A percentile compares a stretch with the other conserved stretches of the same genome.
Conservation (phyloP, 2,329 filamentous ascomycete species). For the Gnomoniopsis smithogilvyi region DNA sequence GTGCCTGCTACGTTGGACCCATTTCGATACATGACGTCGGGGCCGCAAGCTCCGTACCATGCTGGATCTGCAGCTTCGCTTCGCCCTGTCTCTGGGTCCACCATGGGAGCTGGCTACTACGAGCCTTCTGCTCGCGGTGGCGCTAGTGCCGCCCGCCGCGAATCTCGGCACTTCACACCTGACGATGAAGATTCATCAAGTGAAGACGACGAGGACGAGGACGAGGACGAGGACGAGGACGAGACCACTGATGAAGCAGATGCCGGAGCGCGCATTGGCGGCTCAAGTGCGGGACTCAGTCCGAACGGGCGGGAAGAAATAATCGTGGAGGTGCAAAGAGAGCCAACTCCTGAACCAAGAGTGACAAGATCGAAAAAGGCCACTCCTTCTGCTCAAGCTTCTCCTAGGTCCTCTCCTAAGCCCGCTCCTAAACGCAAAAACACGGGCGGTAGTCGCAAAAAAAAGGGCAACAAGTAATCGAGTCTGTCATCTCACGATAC, state of each 20-base stretch:
- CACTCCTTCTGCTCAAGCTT: slow-evolving; percentile 28
- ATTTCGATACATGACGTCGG: slow-evolving; percentile 51
- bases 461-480: slow-evolving; percentile 14
- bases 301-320: slow-evolving; percentile 33
- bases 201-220: slow-evolving; percentile 15
- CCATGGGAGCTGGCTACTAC: background rate
- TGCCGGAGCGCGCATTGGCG: slow-evolving; percentile 9
- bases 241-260: slow-evolving; percentile 32
- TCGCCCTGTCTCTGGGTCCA: slow-evolving; percentile 35
- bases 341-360: slow-evolving; percentile 21
- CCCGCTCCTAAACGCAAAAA: slow-evolving; percentile 36
- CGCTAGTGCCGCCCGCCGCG: slow-evolving; percentile 8
- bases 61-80: slow-evolving; percentile 31
- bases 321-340: slow-evolving; percentile 33
- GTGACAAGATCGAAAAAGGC: slow-evolving; percentile 31
- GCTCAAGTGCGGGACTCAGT: slow-evolving; percentile 6
- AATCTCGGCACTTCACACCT: slow-evolving; percentile 14
- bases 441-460: slow-evolving; percentile 26
- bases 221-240: slow-evolving; percentile 21
- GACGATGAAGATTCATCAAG: slow-evolving; percentile 10
- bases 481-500: slow-evolving; percentile 9
- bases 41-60: slow-evolving; percentile 35
- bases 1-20: slow-evolving; percentile 38
- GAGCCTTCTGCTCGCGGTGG: slow-evolving; percentile 20
- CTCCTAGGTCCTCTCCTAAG: slow-evolving; percentile 21